These are phyloP conservation scores for Penicillium cataractarum DNA, from an alignment of 495 filamentous ascomycete genomes.

Conservation along the genomic window DNA sequence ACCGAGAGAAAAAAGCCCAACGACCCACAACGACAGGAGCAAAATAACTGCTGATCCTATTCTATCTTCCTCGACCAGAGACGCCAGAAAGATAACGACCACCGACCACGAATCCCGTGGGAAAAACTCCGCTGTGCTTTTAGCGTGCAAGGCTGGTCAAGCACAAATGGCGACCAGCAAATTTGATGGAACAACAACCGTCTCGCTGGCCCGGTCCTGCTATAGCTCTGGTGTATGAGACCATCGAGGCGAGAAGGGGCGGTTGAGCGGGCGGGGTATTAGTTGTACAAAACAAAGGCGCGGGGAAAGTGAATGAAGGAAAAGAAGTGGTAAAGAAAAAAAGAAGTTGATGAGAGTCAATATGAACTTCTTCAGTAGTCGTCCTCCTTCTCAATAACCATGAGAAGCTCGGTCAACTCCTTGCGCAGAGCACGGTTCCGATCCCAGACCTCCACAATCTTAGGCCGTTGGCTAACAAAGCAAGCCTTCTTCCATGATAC, in stretches of 20 bases:
- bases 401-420: slow-evolving; percentile 49
- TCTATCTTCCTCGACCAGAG: slow-evolving; percentile 25
- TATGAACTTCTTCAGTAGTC: slow-evolving; percentile 32
- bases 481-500: slow-evolving; percentile 49
- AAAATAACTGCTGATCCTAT: not conserved
- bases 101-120: slow-evolving; percentile 17
- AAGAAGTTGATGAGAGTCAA: slow-evolving; percentile 8
- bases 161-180: not conserved
- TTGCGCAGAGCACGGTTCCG: slow-evolving; percentile 48
- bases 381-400: slow-evolving; percentile 49
- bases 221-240: not conserved
- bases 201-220: not conserved
- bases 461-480: slow-evolving; percentile 45
- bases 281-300: slow-evolving; percentile 29
- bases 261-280: slow-evolving; percentile 27
- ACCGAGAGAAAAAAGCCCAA: slow-evolving; percentile 7
- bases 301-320: slow-evolving; percentile 14
- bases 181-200: slow-evolving; percentile 13
- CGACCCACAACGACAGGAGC: slow-evolving; percentile 6
- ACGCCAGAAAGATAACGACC: slow-evolving; percentile 29
- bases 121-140: slow-evolving; percentile 27
- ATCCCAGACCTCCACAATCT: slow-evolving; percentile 49
- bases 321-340: slow-evolving; percentile 11
- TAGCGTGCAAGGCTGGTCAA: slow-evolving; percentile 16
- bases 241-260: slow-evolving; percentile 1